Evolutionary conservation across 116 monocot genomes (phyloP).

Genomic region (Papilionanthe hybrid): DNA sequence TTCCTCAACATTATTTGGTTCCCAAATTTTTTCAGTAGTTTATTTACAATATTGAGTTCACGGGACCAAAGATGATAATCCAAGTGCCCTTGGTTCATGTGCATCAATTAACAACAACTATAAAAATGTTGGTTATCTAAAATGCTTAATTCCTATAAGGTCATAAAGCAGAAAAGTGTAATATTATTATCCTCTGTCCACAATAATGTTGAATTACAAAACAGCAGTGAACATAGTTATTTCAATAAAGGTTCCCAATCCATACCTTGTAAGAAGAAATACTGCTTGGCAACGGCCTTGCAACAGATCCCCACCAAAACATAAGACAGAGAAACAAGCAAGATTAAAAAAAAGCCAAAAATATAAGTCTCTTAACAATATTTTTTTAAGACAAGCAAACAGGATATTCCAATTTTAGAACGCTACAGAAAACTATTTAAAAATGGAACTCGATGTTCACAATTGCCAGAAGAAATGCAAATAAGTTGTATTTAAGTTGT

Average conservation of each 20-base stretch:
- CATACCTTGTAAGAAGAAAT: slow-evolving; percentile 93
- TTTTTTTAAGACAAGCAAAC: neutral
- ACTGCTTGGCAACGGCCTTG: slow-evolving; percentile 87
- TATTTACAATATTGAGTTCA: neutral
- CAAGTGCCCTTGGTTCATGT: no score
- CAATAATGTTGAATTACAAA: neutral
- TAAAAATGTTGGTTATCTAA: no score
- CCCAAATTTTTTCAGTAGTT: no score
- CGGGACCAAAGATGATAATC: neutral
- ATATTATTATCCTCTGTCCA: neutral
- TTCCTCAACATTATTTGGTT: no score
- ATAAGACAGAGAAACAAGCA: slow-evolving; percentile 14
- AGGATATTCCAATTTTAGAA: neutral
- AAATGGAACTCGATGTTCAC: neutral
- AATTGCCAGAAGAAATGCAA: neutral
- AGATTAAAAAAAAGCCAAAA: neutral
- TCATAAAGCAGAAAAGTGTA: neutral
- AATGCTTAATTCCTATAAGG: no score
- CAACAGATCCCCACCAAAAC: slow-evolving; percentile 13
- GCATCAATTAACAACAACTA: no score
- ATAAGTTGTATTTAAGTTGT: neutral
- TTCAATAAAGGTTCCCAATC: neutral
- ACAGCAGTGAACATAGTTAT: neutral
- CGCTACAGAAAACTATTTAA: neutral
- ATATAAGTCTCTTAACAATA: neutral